Evolutionary conservation across 31 red algal species (phyloP), one percentile per base, ranked within the genome.

Genomic region (Porphyra umbilicalis): DNA sequence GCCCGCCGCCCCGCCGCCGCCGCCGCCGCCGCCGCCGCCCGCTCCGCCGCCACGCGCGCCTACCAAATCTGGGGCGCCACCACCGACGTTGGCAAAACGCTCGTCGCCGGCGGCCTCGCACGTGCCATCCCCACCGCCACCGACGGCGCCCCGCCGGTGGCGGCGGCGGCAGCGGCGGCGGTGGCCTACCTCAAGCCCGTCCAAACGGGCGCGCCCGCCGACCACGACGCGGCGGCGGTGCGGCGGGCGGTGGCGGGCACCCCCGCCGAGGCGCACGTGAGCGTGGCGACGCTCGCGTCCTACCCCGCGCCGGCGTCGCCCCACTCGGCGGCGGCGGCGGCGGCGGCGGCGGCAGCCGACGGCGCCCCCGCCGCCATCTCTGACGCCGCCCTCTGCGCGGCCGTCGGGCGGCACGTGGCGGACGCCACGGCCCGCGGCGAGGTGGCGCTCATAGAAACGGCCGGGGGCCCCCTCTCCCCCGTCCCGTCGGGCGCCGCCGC

Each of bases 51-150:
- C 39, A 86, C 84, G 57, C 85, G 87, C 10, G 36, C 84, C 2
- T 85, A 96, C n/a, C 91, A 96, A 76, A 74, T 99, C 11, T 99
- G 97, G 94, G 97, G 94, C 9, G 84, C 97, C 39, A 96, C 92
- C 87, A 99, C 97, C 16, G 87, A 76, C 35, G 94, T 99, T 8
- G 97, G 97, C 9, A 99, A 99, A 40, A 99, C 97, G 10, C 82
- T 99, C 76, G 76, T 96, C 16, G 88, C 86, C 32, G 82, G 88
- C 8, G 93, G 86, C 25, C 89, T 99, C 35, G 82, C 90, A 6
- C 87, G 85, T 36, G 82, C 85, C 32, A 67, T 83, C 10, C 32
- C 13, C 18, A 37, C 35, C 39, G 79, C 83, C 67, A 82, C 83
- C 4, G 77, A 89, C 9, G 9, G 6, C 36, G 35, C 46, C 33